Percentiles rank a stretch among this genome's conserved stretches.
Conservation (phyloP, 1,284 basidiomycete genomes). For the Heimioporus punctisporus region DNA sequence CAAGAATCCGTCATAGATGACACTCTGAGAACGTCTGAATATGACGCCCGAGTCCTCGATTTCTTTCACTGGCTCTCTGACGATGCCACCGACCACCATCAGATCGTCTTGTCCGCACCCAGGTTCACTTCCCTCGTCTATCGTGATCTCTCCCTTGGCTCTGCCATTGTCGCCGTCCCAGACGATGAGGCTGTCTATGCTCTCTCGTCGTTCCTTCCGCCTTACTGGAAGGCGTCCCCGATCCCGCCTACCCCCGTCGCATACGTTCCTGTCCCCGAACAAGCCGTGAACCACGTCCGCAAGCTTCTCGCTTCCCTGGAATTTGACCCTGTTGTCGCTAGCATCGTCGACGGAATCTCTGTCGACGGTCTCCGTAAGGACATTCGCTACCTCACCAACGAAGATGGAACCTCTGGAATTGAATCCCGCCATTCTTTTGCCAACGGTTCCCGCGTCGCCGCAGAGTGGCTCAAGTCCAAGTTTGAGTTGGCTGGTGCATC, state of each 20-base stretch:
- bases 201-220: conserved; percentile 50
- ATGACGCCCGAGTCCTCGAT: conserved; percentile 32
- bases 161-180: conserved; percentile 24
- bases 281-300: conserved; percentile 51
- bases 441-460: conserved; percentile 66
- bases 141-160: conserved; percentile 3
- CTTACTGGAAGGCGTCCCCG: conserved; percentile 60
- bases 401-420: conserved; percentile 67
- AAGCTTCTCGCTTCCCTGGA: conserved; percentile 49
- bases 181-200: conserved; percentile 29
- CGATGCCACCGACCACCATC: conserved; percentile 19
- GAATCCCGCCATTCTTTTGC: conserved; percentile 80
- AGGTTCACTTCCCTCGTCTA: conserved; percentile 15
- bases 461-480: conserved; percentile 71
- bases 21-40: conserved; percentile 33
- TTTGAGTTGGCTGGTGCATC: conserved; percentile 75
- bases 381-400: conserved; percentile 83
- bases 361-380: conserved; percentile 65
- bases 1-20: conserved; percentile 54
- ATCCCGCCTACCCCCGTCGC: conserved; percentile 49
- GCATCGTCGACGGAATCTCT: conserved; percentile 65
- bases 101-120: conserved; percentile 20
- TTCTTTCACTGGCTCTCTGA: conserved; percentile 31
- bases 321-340: conserved; percentile 62
- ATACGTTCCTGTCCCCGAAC: conserved; percentile 53